A percentile compares a stretch with the other conserved stretches of the same genome.
These are phyloP conservation scores for Rhamnella rubrinervis DNA, from an alignment of 331 rosid species.

Conservation along the genomic window DNA sequence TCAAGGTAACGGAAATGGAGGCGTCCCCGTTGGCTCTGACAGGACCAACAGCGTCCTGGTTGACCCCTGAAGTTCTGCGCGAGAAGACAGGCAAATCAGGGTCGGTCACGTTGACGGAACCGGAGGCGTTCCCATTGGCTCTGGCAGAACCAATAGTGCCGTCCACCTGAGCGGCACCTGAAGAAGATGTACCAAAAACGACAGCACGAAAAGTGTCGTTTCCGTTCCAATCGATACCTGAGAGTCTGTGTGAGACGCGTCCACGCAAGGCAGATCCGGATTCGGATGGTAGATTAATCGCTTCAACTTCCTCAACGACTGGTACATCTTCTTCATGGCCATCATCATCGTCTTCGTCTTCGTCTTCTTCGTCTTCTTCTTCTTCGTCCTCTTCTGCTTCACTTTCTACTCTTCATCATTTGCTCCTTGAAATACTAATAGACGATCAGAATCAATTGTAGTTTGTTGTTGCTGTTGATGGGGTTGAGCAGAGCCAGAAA, in stretches of 20 bases:
- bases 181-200: too few relatives aligned
- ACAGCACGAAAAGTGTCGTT: too few relatives aligned
- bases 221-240: too few relatives aligned
- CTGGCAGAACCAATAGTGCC: too few relatives aligned
- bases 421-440: neutral
- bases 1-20: constrained; percentile 34
- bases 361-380: neutral
- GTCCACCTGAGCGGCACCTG: too few relatives aligned
- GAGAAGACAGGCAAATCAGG: neutral
- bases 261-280: neutral
- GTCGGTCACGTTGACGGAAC: too few relatives aligned
- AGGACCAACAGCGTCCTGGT: too few relatives aligned
- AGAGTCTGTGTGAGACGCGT: neutral
- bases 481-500: neutral
- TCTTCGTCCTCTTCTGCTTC: constrained; percentile 6
- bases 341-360: constrained; percentile 1
- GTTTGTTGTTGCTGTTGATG: neutral
- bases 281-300: neutral
- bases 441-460: neutral
- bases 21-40: neutral
- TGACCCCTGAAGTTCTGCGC: neutral
- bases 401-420: neutral
- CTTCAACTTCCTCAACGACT: neutral
- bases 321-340: neutral
- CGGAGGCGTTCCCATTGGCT: too few relatives aligned